Evolutionary conservation across 2,329 filamentous ascomycete species (phyloP).

Genomic region (Kalmusia sp.): DNA sequence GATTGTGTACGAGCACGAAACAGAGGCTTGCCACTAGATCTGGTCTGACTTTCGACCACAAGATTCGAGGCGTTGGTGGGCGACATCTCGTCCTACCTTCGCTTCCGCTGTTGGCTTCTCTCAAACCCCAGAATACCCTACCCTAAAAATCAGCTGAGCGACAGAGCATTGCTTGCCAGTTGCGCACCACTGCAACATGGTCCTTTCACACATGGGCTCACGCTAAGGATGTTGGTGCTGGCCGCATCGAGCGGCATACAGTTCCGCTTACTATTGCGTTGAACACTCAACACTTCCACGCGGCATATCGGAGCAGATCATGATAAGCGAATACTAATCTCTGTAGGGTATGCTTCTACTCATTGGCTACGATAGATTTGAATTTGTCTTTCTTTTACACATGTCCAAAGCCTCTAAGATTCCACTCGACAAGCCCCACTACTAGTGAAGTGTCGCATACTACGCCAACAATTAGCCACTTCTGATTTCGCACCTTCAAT

Average conservation of each 20-base stretch:
- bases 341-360: background rate
- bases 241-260: no score
- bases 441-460: no score
- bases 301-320: background rate
- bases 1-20: background rate
- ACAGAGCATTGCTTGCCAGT: background rate
- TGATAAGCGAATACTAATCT: background rate
- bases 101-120: background rate
- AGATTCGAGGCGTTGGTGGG: background rate
- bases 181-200: no score
- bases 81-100: conserved; percentile 1
- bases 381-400: background rate
- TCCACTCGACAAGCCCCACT: no score
- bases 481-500: no score
- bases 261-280: background rate
- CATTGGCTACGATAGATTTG: background rate
- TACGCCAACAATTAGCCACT: no score
- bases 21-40: background rate
- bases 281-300: background rate
- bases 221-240: background rate
- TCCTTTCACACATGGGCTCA: background rate
- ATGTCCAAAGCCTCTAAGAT: no score
- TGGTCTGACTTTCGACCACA: background rate
- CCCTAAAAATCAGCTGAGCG: no score
- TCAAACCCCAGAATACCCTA: background rate